A percentile compares a stretch with the other conserved stretches of the same genome.
Evolutionary conservation across 2,329 filamentous ascomycete species (phyloP).

Genomic region (Pseudogymnoascus sp.): DNA sequence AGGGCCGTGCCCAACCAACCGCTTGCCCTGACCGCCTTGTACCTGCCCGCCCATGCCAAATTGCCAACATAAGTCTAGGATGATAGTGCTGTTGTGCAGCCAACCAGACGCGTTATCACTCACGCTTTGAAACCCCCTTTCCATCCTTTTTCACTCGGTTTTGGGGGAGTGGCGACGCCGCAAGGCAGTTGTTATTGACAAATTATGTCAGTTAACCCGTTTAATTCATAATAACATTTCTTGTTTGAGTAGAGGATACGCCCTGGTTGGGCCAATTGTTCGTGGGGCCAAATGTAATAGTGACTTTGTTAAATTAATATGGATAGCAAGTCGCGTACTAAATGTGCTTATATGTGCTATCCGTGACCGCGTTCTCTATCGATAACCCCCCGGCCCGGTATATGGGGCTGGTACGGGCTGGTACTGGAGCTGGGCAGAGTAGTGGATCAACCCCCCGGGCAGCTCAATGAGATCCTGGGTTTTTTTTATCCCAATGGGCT

Average conservation of each 20-base stretch:
- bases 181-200: not conserved
- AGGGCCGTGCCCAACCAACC: conserved; percentile 1
- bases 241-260: not conserved
- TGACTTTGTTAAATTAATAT: not conserved
- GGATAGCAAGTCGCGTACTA: not conserved
- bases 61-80: not conserved
- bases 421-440: not conserved
- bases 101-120: conserved; percentile 1
- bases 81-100: not conserved
- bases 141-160: not conserved
- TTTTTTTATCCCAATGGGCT: conserved; percentile 3
- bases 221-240: not conserved
- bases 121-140: conserved; percentile 2
- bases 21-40: not conserved
- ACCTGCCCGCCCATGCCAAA: not conserved
- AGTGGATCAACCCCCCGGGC: not conserved
- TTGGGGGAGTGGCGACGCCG: not conserved
- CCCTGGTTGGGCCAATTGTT: not conserved
- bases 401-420: conserved; percentile 2
- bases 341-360: not conserved
- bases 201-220: not conserved
- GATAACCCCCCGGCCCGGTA: not conserved
- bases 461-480: conserved; percentile 1
- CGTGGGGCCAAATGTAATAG: not conserved
- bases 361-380: not conserved